phyloP scores from a whole-genome alignment of 306 rosid genomes.

The Sechiopsis laciniata region DNA sequence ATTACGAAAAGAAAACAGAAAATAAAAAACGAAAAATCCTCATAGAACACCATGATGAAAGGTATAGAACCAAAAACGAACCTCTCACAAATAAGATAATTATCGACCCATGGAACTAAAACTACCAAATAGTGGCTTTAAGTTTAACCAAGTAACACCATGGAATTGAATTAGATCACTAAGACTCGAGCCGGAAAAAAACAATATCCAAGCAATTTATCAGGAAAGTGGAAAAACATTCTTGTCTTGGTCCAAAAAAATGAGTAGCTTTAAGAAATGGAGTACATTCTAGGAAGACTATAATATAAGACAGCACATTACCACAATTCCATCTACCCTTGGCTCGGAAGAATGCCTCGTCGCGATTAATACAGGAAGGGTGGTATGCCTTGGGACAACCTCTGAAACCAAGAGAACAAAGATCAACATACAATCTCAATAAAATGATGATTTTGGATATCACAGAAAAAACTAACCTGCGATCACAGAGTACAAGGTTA shows the following conservation, averaged over 20 bases:
- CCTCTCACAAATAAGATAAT: conserved; percentile 10
- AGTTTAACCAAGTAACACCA: conserved; percentile 8
- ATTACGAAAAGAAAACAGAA: not conserved
- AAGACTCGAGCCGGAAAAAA: not conserved
- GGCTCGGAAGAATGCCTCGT: conserved; percentile 85
- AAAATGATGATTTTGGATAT: not conserved
- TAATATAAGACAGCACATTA: conserved; percentile 30
- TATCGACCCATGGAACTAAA: not conserved
- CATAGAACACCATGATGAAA: not conserved
- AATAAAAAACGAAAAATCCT: not conserved
- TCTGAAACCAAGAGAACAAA: conserved; percentile 41
- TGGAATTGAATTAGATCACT: conserved; percentile 8
- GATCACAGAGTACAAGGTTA: conserved; percentile 90
- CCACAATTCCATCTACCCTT: conserved; percentile 99
- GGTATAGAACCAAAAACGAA: not conserved
- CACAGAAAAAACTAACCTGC: conserved; percentile 52
- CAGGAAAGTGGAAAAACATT: conserved; percentile 2
- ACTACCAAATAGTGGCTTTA: not conserved
- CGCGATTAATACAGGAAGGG: conserved; percentile 87
- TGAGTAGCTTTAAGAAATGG: not conserved
- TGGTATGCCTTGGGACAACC: conserved; percentile 99
- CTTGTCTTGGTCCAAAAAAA: conserved; percentile 12
- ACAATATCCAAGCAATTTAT: not conserved
- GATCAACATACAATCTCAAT: conserved; percentile 21
- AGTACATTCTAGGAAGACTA: not conserved